Evolutionary conservation across 176 grass and related monocot genomes (phyloP).

Genomic region (Rhipidocladum racemiflorum): DNA sequence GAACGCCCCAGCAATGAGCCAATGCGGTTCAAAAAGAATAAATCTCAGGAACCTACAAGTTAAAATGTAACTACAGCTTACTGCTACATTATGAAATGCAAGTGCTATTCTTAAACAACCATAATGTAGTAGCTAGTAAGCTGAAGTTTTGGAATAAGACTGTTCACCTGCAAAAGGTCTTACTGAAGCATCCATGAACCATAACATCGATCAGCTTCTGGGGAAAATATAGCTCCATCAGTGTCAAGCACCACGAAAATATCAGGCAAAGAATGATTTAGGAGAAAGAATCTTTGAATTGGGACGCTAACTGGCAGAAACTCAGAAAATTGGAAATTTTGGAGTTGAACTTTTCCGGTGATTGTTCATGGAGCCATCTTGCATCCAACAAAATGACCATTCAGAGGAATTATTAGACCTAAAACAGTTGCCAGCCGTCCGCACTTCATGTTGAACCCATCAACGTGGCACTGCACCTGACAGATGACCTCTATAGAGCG

Average conservation of each 20-base stretch:
- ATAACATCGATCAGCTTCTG: slow-evolving; percentile 1
- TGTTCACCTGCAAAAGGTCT: slow-evolving; percentile 19
- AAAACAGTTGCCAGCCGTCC: slow-evolving; percentile 31
- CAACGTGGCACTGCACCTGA: slow-evolving; percentile 18
- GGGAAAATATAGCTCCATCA: slow-evolving; percentile 23
- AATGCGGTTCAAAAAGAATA: slow-evolving; percentile 31
- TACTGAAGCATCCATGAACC: slow-evolving; percentile 19
- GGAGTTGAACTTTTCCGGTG: slow-evolving; percentile 29
- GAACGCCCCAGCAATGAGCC: background rate
- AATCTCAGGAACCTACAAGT: slow-evolving; percentile 14
- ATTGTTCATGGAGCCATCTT: slow-evolving; percentile 40
- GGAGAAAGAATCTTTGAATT: slow-evolving; percentile 29
- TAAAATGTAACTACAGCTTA: slow-evolving; percentile 15
- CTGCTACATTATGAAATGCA: slow-evolving; percentile 5
- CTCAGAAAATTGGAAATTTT: slow-evolving; percentile 16
- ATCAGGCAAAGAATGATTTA: background rate
- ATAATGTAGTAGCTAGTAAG: no score
- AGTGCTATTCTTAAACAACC: slow-evolving; percentile 3
- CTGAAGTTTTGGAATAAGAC: background rate
- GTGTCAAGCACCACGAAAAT: slow-evolving; percentile 27
- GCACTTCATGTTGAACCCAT: slow-evolving; percentile 33
- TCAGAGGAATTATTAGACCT: slow-evolving; percentile 21
- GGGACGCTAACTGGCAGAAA: slow-evolving; percentile 1
- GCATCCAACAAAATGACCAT: slow-evolving; percentile 30
- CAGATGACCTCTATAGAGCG: slow-evolving; percentile 28